These are phyloP conservation scores for Leccinum olivaceopallidum DNA, from an alignment of 768 basidiomycete genomes.

Conservation along the genomic window DNA sequence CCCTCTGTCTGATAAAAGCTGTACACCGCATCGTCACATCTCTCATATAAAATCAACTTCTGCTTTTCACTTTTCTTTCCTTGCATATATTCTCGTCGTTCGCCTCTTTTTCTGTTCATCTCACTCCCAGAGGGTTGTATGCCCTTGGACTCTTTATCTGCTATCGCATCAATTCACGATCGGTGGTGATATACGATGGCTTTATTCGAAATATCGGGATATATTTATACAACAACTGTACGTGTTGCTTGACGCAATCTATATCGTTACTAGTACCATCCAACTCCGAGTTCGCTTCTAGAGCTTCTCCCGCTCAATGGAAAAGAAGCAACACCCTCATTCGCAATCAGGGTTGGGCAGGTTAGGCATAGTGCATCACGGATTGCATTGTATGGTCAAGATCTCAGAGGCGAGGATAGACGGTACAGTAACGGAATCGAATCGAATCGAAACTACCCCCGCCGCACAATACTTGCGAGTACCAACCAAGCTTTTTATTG, in stretches of 20 bases:
- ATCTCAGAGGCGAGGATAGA: neutral
- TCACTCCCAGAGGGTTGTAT: neutral
- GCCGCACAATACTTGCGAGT: neutral
- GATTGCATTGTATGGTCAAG: neutral
- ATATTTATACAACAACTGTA: slow-evolving; percentile 15
- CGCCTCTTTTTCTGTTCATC: neutral
- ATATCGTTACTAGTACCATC: slow-evolving; percentile 1
- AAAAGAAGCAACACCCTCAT: neutral
- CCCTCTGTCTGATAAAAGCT: slow-evolving; percentile 18
- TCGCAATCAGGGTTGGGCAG: neutral
- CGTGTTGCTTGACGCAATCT: slow-evolving; percentile 30
- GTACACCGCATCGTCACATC: slow-evolving; percentile 30
- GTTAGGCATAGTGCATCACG: neutral
- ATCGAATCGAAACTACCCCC: neutral
- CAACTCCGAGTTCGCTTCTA: neutral
- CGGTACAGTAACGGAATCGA: neutral
- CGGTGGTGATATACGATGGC: slow-evolving; percentile 25
- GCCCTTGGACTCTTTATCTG: neutral
- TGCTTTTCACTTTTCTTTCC: neutral
- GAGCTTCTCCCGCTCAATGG: neutral
- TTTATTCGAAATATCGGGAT: slow-evolving; percentile 10
- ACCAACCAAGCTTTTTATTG: neutral
- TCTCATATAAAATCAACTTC: slow-evolving; percentile 15
- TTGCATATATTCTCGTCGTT: slow-evolving; percentile 6
- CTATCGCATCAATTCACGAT: slow-evolving; percentile 10